Base-by-base conservation (phyloP, 1,284 basidiomycete genomes). In the Puccinia horiana region DNA sequence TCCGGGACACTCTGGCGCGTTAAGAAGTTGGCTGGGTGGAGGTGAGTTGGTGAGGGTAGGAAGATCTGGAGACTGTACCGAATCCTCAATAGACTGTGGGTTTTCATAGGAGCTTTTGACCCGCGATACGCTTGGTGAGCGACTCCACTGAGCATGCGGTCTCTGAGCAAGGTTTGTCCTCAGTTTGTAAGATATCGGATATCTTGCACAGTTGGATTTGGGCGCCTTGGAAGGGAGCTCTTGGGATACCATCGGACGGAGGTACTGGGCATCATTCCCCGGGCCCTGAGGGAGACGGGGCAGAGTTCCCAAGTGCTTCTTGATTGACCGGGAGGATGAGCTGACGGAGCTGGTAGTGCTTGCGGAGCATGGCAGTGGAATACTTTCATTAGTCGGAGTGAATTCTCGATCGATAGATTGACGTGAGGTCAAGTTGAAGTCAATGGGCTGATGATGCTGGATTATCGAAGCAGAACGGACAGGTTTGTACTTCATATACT, bases 101-200 rank as follows among this genome's bases (percentile, higher is more conserved):
- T n/a, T 14, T 14, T 69, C 65, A 16, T 69, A 69, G 1, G 29
- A 29, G 12, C 65, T 69, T 14, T 42, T 44, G 42, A 47, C 65
- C 40, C 65, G 65, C 40, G 3, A 69, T 12, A 69, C 16, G 47
- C 16, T 40, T 26, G n/a, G 20, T 47, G 65, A 20, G n/a, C 40
- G 11, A 44, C 29, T 69, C 9, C 23, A 6, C 14, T 69, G 40
- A 16, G 23, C 65, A 8, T 4, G 18, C 2, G 47, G 40, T 47
- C n/a, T 42, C 0, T 40, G 40, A 20, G 37, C 2, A 20, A 18
- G 32, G 65, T 44, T 42, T 12, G 40, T 44, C 42, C n/a, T 69
- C 23, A 69, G 40, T 26, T 69, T 69, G 42, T 69, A 69, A 44
- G 65, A 26, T 47, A 69, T 69, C 65, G 65, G 65, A n/a, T 69